These are phyloP conservation scores for Chaetomidium leptoderma DNA, from an alignment of 495 filamentous ascomycete species.

Conservation along the genomic window DNA sequence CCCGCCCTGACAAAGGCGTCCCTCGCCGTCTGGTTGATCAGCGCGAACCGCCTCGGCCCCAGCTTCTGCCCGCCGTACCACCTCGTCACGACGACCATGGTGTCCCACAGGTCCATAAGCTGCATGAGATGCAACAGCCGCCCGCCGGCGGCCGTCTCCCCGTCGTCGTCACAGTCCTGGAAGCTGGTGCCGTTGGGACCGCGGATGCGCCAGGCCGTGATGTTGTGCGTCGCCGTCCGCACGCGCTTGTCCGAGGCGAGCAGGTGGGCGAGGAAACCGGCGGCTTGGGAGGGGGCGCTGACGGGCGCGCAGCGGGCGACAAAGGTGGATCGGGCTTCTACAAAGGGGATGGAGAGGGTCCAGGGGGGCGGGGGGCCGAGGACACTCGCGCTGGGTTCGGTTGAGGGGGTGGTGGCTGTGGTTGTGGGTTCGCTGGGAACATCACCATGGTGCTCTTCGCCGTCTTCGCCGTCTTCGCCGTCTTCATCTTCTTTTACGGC, in stretches of 20 bases:
- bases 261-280: constrained; percentile 64
- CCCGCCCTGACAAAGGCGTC: constrained; percentile 82
- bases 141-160: constrained; percentile 88
- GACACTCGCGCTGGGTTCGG: background rate
- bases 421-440: background rate
- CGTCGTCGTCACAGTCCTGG: constrained; percentile 94
- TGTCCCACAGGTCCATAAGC: constrained; percentile 89
- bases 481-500: constrained; percentile 14
- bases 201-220: constrained; percentile 60
- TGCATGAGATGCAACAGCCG: constrained; percentile 85
- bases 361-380: constrained; percentile 52
- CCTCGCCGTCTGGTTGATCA: constrained; percentile 81
- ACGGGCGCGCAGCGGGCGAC: constrained; percentile 70
- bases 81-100: constrained; percentile 86
- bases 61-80: constrained; percentile 93
- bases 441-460: background rate
- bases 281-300: constrained; percentile 61
- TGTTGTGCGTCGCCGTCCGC: constrained; percentile 87
- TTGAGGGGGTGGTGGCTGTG: background rate
- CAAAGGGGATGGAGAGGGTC: constrained; percentile 64
- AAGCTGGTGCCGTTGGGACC: constrained; percentile 52
- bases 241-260: constrained; percentile 75
- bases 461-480: background rate
- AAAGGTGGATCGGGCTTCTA: constrained; percentile 86
- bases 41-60: constrained; percentile 80